Evolutionary conservation across 2,329 filamentous ascomycete species (phyloP).

Genomic region (Nothophaeocryptopus gaeumannii): DNA sequence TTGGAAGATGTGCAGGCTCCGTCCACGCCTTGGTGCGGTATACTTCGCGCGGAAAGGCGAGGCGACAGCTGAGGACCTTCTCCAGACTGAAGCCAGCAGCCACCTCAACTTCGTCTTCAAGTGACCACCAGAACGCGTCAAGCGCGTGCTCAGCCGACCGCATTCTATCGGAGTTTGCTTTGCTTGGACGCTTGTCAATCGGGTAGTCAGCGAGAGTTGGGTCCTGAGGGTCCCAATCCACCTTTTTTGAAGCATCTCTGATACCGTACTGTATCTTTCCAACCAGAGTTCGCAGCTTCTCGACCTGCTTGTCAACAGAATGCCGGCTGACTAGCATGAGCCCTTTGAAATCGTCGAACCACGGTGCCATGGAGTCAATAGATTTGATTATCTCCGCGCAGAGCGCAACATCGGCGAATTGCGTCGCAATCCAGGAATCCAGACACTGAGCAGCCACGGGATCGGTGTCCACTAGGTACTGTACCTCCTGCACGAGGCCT

Average conservation of each 20-base stretch:
- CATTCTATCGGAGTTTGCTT: slow-evolving; percentile 46
- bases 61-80: slow-evolving; percentile 27
- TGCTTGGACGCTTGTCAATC: slow-evolving; percentile 47
- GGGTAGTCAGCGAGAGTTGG: slow-evolving; percentile 48
- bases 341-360: slow-evolving; percentile 15
- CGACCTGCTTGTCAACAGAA: slow-evolving; percentile 3
- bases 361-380: slow-evolving; percentile 14
- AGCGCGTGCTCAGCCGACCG: slow-evolving; percentile 48
- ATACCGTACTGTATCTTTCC: slow-evolving; percentile 9
- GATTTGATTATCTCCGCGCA: slow-evolving; percentile 23
- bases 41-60: slow-evolving; percentile 36
- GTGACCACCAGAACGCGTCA: slow-evolving; percentile 46
- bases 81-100: slow-evolving; percentile 22
- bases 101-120: slow-evolving; percentile 16
- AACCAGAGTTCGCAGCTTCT: slow-evolving; percentile 4
- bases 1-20: slow-evolving; percentile 31
- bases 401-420: slow-evolving; percentile 31
- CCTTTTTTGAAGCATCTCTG: background rate
- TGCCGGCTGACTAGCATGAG: background rate
- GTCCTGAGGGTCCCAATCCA: slow-evolving; percentile 20
- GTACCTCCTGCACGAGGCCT: slow-evolving; percentile 26
- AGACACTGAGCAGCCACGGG: slow-evolving; percentile 22
- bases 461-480: slow-evolving; percentile 28
- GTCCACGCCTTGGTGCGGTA: slow-evolving; percentile 52
- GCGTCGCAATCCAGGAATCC: slow-evolving; percentile 24